Conservation (phyloP, 2,329 filamentous ascomycete genomes). For the Fusarium tricinctum region DNA sequence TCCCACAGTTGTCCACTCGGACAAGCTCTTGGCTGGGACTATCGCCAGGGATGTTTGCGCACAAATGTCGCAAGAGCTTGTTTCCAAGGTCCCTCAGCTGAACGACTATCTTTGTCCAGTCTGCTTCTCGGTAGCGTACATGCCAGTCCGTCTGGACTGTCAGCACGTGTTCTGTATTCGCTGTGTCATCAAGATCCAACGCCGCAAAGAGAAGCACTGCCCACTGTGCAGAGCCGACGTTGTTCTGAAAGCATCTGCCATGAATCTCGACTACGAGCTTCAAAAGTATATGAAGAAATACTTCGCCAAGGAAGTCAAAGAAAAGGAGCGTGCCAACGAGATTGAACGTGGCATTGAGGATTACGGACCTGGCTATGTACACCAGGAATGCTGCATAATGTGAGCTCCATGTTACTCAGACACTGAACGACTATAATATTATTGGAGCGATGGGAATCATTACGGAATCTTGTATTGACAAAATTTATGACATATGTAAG, state of each 20-base stretch:
- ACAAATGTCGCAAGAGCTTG: constrained; percentile 78
- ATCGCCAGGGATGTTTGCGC: constrained; percentile 83
- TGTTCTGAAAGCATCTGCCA: constrained; percentile 77
- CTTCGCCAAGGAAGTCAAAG: constrained; percentile 78
- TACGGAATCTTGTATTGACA: background rate
- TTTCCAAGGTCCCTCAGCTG: constrained; percentile 82
- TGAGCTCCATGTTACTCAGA: constrained; percentile 49
- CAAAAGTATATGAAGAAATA: constrained; percentile 79
- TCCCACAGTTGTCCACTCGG: constrained; percentile 69
- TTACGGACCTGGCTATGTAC: constrained; percentile 75
- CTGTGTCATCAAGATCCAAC: constrained; percentile 85
- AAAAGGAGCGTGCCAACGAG: constrained; percentile 80
- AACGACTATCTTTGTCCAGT: constrained; percentile 88
- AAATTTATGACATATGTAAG: constrained; percentile 19
- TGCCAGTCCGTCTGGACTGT: constrained; percentile 83
- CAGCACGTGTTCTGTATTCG: constrained; percentile 86
- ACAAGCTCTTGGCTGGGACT: constrained; percentile 73
- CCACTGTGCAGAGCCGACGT: constrained; percentile 82
- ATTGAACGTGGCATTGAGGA: constrained; percentile 79
- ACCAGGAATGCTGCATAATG: constrained; percentile 73
- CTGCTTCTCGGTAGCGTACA: constrained; percentile 83
- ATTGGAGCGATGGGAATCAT: constrained; percentile 13
- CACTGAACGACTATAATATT: background rate
- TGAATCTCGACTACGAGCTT: constrained; percentile 77
- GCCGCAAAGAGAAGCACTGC: constrained; percentile 75